A percentile compares a stretch with the other conserved stretches of the same genome.
phyloP scores from a whole-genome alignment of 1,284 basidiomycete species.

The Rhodotorula sp. region DNA sequence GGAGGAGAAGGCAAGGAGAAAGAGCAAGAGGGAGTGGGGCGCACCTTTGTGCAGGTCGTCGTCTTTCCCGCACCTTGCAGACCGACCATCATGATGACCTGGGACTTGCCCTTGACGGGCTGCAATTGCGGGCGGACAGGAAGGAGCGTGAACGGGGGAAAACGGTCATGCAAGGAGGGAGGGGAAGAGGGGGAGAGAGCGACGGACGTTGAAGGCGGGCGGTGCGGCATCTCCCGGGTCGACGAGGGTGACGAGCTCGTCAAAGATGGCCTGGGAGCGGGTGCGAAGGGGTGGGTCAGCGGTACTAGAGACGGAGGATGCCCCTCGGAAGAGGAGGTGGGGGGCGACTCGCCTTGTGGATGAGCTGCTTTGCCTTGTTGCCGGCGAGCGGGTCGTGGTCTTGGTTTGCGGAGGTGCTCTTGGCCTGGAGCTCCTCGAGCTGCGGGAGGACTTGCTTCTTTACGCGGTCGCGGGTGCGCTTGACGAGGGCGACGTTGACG shows the following conservation, averaged over 20 bases:
- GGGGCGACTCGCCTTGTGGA: constrained; percentile 70
- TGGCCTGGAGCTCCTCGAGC: constrained; percentile 71
- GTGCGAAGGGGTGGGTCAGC: no score
- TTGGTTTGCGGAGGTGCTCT: constrained; percentile 46
- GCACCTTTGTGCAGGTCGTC: constrained; percentile 86
- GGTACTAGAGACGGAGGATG: neutral
- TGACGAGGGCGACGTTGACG: constrained; percentile 96
- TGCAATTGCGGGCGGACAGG: constrained; percentile 54
- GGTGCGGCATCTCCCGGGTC: constrained; percentile 58
- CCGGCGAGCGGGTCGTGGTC: constrained; percentile 60
- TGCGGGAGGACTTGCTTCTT: constrained; percentile 79
- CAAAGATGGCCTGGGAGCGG: constrained; percentile 77
- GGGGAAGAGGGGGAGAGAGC: constrained; percentile 27
- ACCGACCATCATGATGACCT: constrained; percentile 97
- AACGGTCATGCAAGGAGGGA: neutral
- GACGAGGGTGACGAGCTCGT: constrained; percentile 91
- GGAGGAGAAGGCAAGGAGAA: neutral
- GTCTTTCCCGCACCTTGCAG: constrained; percentile 98
- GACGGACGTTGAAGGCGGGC: constrained; percentile 39
- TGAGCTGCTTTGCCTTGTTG: constrained; percentile 73
- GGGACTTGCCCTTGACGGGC: constrained; percentile 90
- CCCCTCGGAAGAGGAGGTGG: no score
- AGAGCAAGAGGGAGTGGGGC: neutral
- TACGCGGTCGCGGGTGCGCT: constrained; percentile 82
- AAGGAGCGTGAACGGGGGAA: neutral